Evolutionary conservation across 2,329 filamentous ascomycete genomes (phyloP).

Genomic region (Cryoendolithus antarcticus): DNA sequence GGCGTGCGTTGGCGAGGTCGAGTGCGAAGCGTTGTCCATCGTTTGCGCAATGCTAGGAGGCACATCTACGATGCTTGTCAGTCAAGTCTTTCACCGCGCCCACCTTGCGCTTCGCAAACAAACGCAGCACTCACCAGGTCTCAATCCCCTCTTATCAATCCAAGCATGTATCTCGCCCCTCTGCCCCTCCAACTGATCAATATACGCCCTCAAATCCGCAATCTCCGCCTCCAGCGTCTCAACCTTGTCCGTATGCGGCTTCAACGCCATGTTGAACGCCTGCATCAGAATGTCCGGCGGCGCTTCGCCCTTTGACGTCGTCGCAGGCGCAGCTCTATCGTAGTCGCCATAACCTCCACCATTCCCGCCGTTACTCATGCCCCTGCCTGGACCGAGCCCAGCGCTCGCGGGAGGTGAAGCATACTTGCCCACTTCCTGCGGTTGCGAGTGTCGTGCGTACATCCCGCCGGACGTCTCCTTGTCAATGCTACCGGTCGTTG

Average conservation of each 20-base stretch:
- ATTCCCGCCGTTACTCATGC: constrained; percentile 12
- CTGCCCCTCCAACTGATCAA: constrained; percentile 40
- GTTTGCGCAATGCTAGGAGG: constrained; percentile 39
- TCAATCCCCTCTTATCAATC: constrained; percentile 43
- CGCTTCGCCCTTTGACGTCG: constrained; percentile 23
- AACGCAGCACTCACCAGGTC: constrained; percentile 32
- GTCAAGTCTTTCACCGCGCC: not conserved
- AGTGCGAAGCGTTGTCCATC: constrained; percentile 36
- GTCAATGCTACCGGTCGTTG: constrained; percentile 8
- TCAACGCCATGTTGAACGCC: constrained; percentile 41
- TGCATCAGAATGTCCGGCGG: constrained; percentile 39
- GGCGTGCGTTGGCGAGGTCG: constrained; percentile 29
- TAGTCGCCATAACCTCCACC: constrained; percentile 10
- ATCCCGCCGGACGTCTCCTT: constrained; percentile 25
- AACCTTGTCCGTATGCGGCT: constrained; percentile 41
- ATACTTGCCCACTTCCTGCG: constrained; percentile 24
- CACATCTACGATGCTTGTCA: constrained; percentile 29
- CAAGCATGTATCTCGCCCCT: constrained; percentile 40
- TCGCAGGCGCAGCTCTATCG: constrained; percentile 9
- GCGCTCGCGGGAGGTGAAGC: constrained; percentile 11
- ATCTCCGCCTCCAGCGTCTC: constrained; percentile 39
- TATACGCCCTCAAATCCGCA: constrained; percentile 36
- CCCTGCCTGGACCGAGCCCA: constrained; percentile 3
- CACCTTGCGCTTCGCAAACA: not conserved
- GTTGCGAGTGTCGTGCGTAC: constrained; percentile 32